Evolutionary conservation across 441 rosid genomes (phyloP).

Genomic region (Bruguiera hainesii): DNA sequence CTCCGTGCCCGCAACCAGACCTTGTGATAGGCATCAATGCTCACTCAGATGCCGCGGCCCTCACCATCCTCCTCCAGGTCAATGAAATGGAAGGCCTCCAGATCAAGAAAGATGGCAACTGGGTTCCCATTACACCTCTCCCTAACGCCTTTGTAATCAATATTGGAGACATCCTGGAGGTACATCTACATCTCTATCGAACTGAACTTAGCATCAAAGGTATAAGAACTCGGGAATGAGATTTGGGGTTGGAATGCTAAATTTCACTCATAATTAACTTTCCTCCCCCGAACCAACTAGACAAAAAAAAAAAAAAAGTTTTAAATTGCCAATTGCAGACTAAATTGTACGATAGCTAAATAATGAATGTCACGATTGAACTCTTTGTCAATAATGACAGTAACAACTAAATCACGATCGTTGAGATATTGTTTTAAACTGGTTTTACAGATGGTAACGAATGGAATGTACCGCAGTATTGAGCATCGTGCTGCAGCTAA

Average conservation of each 20-base stretch:
- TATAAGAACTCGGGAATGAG: too few relatives aligned
- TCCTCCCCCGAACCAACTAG: too few relatives aligned
- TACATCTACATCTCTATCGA: background rate
- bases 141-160: constrained; percentile 32
- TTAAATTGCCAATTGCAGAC: too few relatives aligned
- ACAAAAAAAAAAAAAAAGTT: too few relatives aligned
- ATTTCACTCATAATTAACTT: too few relatives aligned
- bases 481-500: constrained; percentile 38
- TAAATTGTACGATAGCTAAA: too few relatives aligned
- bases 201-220: background rate
- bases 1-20: constrained; percentile 50
- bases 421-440: background rate
- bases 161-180: constrained; percentile 18
- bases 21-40: constrained; percentile 34
- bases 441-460: constrained; percentile 25
- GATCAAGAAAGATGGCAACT: constrained; percentile 38
- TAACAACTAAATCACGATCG: background rate
- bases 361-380: too few relatives aligned
- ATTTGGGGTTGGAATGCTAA: too few relatives aligned
- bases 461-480: constrained; percentile 29
- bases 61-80: constrained; percentile 43
- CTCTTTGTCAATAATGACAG: too few relatives aligned
- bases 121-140: constrained; percentile 36
- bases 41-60: constrained; percentile 33
- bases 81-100: constrained; percentile 47